Percentiles rank a stretch among this genome's conserved stretches.
phyloP scores from a whole-genome alignment of 1,284 basidiomycete genomes.

The Singerocomus rubriflavus region DNA sequence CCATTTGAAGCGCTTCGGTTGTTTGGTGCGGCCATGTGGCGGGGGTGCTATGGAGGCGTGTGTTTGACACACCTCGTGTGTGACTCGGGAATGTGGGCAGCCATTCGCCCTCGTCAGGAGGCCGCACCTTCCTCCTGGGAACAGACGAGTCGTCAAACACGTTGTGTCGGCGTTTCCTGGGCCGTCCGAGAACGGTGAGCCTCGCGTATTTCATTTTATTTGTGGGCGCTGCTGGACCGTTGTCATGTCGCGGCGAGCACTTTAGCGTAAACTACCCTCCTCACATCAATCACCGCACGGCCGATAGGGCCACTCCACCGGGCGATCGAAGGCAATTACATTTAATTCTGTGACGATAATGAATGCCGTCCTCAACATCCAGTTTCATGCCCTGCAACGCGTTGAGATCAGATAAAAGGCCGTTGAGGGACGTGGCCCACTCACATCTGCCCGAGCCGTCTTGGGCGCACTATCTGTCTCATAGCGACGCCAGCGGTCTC shows the following conservation, averaged over 20 bases:
- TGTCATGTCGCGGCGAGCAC: conserved; percentile 6
- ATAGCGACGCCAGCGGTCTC: neutral
- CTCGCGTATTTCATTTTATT: conserved; percentile 25
- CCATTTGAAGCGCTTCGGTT: conserved; percentile 27
- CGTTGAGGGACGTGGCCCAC: neutral
- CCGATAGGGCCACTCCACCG: conserved; percentile 4
- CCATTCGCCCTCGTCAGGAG: conserved; percentile 2
- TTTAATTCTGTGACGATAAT: conserved; percentile 1
- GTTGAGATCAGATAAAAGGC: conserved; percentile 23
- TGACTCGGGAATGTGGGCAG: conserved; percentile 3
- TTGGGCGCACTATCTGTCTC: neutral
- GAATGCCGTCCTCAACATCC: conserved; percentile 8
- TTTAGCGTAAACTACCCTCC: conserved; percentile 1
- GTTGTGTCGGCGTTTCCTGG: conserved; percentile 18
- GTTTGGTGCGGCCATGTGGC: conserved; percentile 30
- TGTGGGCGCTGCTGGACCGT: neutral
- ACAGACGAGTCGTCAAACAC: conserved; percentile 12
- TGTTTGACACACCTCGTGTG: conserved; percentile 23
- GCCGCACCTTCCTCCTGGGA: conserved; percentile 14
- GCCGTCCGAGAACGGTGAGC: neutral
- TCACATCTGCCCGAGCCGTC: neutral
- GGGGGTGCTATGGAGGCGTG: conserved; percentile 23
- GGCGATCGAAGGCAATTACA: neutral
- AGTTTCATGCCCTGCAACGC: neutral
- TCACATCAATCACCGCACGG: conserved; percentile 13